A percentile compares a stretch with the other conserved stretches of the same genome.
These are phyloP conservation scores for Pluteus cervinus DNA, from an alignment of 768 basidiomycete species.

Conservation along the genomic window DNA sequence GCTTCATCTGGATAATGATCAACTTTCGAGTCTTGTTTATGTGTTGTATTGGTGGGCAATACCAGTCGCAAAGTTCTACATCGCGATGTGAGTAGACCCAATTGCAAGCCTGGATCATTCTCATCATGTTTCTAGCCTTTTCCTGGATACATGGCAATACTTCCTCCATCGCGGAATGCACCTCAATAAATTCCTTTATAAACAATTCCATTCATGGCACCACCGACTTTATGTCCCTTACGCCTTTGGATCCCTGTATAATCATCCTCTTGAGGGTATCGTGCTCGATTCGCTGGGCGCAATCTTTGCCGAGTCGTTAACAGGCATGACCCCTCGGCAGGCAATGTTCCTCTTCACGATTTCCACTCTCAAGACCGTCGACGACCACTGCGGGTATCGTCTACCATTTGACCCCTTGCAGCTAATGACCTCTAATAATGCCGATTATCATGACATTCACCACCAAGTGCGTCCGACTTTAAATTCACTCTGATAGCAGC, in stretches of 20 bases:
- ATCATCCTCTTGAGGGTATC: constrained; percentile 94
- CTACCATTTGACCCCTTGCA: constrained; percentile 93
- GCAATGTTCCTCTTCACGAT: constrained; percentile 77
- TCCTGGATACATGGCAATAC: constrained; percentile 98
- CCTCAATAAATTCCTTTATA: constrained; percentile 84
- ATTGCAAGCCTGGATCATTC: background rate
- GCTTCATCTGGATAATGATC: too few species aligned
- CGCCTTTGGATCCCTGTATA: constrained; percentile 95
- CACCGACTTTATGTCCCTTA: constrained; percentile 96
- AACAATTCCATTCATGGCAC: constrained; percentile 88
- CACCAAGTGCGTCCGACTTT: constrained; percentile 71
- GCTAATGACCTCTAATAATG: constrained; percentile 78
- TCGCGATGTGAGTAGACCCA: constrained; percentile 57
- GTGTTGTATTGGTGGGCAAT: constrained; percentile 92
- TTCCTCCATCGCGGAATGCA: constrained; percentile 93
- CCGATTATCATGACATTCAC: constrained; percentile 97
- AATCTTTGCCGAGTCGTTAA: constrained; percentile 61
- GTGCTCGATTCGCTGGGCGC: constrained; percentile 83
- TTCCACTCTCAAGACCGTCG: constrained; percentile 88
- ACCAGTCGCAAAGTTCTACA: constrained; percentile 63
- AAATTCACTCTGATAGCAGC: background rate
- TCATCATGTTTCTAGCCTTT: constrained; percentile 50
- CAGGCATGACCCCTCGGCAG: constrained; percentile 74
- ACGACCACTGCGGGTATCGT: constrained; percentile 90
- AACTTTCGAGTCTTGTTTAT: constrained; percentile 39